A percentile compares a stretch with the other conserved stretches of the same genome.
phyloP scores from a whole-genome alignment of 805 yeast species.

The Lipomyces yamadae region DNA sequence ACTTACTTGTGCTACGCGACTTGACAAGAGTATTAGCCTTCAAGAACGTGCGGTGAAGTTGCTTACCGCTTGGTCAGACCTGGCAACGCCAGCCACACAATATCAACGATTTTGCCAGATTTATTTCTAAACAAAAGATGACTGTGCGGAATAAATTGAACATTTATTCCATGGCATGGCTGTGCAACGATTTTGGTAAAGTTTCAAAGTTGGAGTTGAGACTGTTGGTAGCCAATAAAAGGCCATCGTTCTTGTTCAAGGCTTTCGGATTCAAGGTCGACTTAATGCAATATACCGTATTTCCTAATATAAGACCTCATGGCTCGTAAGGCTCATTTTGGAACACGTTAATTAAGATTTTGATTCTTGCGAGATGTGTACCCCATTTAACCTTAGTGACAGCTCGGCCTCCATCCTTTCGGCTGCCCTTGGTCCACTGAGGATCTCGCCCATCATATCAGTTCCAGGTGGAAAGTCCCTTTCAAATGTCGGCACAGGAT shows the following conservation, averaged over 20 bases:
- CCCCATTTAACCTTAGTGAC: too few species aligned
- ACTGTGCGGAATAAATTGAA: neutral
- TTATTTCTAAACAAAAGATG: neutral
- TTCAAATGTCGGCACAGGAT: neutral
- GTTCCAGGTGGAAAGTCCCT: neutral
- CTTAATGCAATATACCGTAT: neutral
- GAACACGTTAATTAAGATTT: too few species aligned
- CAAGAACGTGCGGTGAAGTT: too few species aligned
- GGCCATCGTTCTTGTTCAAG: neutral
- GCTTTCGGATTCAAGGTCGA: neutral
- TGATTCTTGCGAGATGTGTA: neutral
- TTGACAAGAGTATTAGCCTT: too few species aligned
- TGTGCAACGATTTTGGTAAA: neutral
- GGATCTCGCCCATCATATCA: neutral
- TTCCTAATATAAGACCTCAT: neutral
- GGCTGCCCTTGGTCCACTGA: neutral
- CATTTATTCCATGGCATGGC: neutral
- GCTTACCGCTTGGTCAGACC: too few species aligned
- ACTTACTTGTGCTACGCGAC: too few species aligned
- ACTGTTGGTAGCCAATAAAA: neutral
- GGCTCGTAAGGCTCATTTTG: neutral
- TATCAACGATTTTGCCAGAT: neutral
- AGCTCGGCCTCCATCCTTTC: too few species aligned
- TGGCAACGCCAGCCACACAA: too few species aligned
- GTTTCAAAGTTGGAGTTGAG: neutral